Evolutionary conservation across 2,329 filamentous ascomycete genomes (phyloP), one percentile per base, ranked within the genome.

Genomic region (Talaromyces rugulosus): DNA sequence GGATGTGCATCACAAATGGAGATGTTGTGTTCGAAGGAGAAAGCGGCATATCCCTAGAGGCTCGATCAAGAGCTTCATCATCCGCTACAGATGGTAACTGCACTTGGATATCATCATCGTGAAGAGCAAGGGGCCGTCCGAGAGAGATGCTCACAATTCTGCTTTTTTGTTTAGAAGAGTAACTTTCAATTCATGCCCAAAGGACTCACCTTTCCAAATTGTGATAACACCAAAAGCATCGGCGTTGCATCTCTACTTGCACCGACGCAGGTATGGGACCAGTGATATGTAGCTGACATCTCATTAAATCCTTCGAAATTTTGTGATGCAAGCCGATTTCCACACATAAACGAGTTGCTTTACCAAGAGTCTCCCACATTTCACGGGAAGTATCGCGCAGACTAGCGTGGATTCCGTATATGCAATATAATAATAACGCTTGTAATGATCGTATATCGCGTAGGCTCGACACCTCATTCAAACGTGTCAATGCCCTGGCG

Each of bases 131-230:
- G 2, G 53, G 53, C 12, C 59, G 36, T n/a, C 59, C 59, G 6
- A 61, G 54, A 34, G 52, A 56, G 54, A 61, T 61, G 53, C 54
- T 58, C 53, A 61, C 59, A 18, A 61, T 61, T 30, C 59, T 61
- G 23, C n/a, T 5, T 14, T 34, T n/a, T 34, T 14, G 23, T 59
- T 52, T 34, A 18, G 11, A 28, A 23, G 31, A 23, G 7, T 14
- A 33, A 28, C 23, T 30, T 44, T 14, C 12, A 31, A 36, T 9
- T 3, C 31, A 14, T 11, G 33, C 9, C 6, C 16, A 31, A 14
- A 7, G 12, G 12, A 27, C 56, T 28, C 5, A 51, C 42, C 56
- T 59, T 40, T 59, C 56, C n/a, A 59, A 34, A 18, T 59, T 59
- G 18, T 59, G 40, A 59, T 59, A 52, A 51, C 56, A 59, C 56